Base-by-base conservation (phyloP, 129 eudicot species). In the Chrysanthemum lavandulifolium region DNA sequence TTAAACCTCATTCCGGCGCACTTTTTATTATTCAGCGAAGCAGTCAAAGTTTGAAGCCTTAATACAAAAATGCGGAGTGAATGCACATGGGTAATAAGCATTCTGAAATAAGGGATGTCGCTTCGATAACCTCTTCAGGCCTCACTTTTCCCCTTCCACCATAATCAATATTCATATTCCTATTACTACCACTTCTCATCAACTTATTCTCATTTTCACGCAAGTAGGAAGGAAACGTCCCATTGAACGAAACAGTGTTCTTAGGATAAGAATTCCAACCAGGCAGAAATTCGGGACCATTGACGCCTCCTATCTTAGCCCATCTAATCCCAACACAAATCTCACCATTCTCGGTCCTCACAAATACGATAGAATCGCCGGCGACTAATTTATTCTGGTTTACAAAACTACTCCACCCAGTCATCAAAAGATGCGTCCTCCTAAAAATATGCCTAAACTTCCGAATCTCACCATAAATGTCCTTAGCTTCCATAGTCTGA, bases 321-420 rank as follows among this genome's bases (percentile, higher is more conserved):
- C 97, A 83, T 76, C 97, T 76, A 27, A 90, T 83, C 36, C 97
- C 97, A 18, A 90, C 85, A 59, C 84, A 90, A 49, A 90, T 87
- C 56, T 90, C 88, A 13, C 89, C 97, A 61, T 83, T 85, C 23
- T 87, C 91, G 3, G 95, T 78, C 81, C 91, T 85, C 89, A 90
- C 74, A 76, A 87, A 90, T 56, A 90, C 87, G 43, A 90, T 83
- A 13, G 97, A 90, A 69, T 90, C 95, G 23, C 95, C 97, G 6
- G 95, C 95, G 45, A 90, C 87, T 14, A 90, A 76, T 66, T 83
- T 90, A 67, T 90, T 90, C 56, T 83, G 91, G 78, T 87, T 87
- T 81, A 90, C 95, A 55, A 90, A 90, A 61, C 83, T 82, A 73
- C 95, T 90, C 97, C 97, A 90, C 3, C 97, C 97, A 2, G 95